Percentiles rank a stretch among this genome's conserved stretches.
Evolutionary conservation across 2,329 filamentous ascomycete species (phyloP).

Genomic region (Cercospora zeina): DNA sequence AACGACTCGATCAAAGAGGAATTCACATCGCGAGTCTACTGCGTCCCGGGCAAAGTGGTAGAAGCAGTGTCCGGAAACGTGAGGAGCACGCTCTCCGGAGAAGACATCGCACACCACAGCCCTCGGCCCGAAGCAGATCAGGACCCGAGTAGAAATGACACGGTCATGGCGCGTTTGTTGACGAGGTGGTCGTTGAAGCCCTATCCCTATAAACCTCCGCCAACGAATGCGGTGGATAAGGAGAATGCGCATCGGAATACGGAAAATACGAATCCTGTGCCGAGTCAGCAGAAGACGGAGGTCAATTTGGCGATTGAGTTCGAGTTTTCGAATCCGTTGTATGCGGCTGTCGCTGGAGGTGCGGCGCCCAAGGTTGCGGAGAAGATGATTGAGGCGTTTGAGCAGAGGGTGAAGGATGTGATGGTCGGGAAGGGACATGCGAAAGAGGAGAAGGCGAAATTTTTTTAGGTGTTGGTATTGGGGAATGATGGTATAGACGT

Average conservation of each 20-base stretch:
- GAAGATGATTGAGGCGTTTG: constrained; percentile 91
- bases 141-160: constrained; percentile 39
- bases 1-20: constrained; percentile 75
- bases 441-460: constrained; percentile 16
- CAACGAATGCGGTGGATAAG: constrained; percentile 42
- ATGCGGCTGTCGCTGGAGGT: constrained; percentile 76
- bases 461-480: not conserved
- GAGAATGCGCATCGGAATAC: constrained; percentile 34
- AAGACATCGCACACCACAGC: constrained; percentile 48
- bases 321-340: constrained; percentile 84
- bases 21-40: constrained; percentile 78
- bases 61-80: constrained; percentile 71
- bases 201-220: constrained; percentile 48
- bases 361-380: constrained; percentile 81
- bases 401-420: constrained; percentile 69
- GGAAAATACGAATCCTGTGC: constrained; percentile 47
- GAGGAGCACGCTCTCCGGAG: constrained; percentile 47
- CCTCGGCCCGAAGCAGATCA: constrained; percentile 41
- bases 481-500: not conserved
- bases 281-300: constrained; percentile 59
- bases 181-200: constrained; percentile 67
- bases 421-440: constrained; percentile 21
- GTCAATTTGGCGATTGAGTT: constrained; percentile 77
- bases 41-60: constrained; percentile 69
- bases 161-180: constrained; percentile 65